These are phyloP conservation scores for Styphnolobium japonicum DNA, from an alignment of 306 rosid species.

Conservation along the genomic window DNA sequence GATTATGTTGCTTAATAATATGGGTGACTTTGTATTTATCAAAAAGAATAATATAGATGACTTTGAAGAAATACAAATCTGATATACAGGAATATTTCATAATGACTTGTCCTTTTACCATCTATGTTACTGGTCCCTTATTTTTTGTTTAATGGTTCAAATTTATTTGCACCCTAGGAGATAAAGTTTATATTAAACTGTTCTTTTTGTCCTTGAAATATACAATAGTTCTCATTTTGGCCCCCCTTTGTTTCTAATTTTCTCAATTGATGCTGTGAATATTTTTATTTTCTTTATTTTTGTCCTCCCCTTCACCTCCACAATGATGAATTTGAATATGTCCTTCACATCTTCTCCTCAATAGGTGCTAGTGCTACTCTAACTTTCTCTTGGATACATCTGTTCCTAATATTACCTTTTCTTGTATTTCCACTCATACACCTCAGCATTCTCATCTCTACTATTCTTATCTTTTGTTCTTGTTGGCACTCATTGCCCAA, in stretches of 20 bases:
- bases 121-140: not conserved
- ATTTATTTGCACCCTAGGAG: not conserved
- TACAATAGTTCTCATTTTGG: not conserved
- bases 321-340: not conserved
- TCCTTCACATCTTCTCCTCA: not conserved
- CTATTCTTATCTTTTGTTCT: too few relatives aligned
- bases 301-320: not conserved
- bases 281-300: too few relatives aligned
- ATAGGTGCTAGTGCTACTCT: not conserved
- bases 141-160: not conserved
- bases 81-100: not conserved
- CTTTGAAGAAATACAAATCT: not conserved
- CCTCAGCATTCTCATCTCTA: not conserved
- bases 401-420: too few relatives aligned
- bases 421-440: not conserved
- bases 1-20: not conserved
- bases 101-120: not conserved
- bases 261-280: not conserved
- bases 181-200: not conserved
- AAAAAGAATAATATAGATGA: not conserved
- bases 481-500: not conserved
- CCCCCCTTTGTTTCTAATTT: too few relatives aligned
- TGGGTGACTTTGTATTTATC: not conserved
- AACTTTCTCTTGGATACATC: not conserved
- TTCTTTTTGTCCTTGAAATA: not conserved